Evolutionary conservation across 2,329 filamentous ascomycete species (phyloP).

Genomic region (Nectriaceae sp.): DNA sequence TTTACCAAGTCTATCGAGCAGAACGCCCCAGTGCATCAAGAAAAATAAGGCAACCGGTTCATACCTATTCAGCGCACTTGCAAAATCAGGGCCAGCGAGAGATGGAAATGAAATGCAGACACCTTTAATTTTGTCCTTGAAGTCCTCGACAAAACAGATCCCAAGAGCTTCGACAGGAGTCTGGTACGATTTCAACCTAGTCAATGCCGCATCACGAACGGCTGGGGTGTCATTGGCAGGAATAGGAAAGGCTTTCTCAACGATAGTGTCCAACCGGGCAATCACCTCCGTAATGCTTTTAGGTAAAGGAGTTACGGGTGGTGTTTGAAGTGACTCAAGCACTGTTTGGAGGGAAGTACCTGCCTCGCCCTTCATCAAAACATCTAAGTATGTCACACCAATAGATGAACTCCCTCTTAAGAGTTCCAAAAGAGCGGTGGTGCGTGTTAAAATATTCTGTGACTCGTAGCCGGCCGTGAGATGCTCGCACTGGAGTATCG

Average conservation of each 20-base stretch:
- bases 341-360: conserved; percentile 3
- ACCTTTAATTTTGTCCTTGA: conserved; percentile 31
- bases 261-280: conserved; percentile 4
- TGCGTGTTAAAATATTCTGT: conserved; percentile 18
- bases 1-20: conserved; percentile 28
- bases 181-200: conserved; percentile 12
- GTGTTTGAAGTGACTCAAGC: conserved; percentile 1
- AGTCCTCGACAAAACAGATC: conserved; percentile 37
- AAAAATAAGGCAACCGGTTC: conserved; percentile 40
- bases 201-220: conserved; percentile 1
- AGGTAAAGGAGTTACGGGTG: background rate
- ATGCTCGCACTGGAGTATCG: conserved; percentile 21
- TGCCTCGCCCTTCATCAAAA: conserved; percentile 9
- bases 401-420: conserved; percentile 22
- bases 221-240: background rate
- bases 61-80: conserved; percentile 27
- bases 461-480: conserved; percentile 9
- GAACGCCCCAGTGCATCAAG: conserved; percentile 39
- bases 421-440: conserved; percentile 20
- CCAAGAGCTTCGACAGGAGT: conserved; percentile 33
- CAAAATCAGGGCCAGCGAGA: conserved; percentile 33
- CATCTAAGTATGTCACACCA: conserved; percentile 17
- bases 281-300: conserved; percentile 13
- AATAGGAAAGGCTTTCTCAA: conserved; percentile 16
- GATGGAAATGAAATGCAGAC: conserved; percentile 34